Base-by-base conservation (phyloP, 1,284 basidiomycete genomes). In the Tranzscheliella williamsii region DNA sequence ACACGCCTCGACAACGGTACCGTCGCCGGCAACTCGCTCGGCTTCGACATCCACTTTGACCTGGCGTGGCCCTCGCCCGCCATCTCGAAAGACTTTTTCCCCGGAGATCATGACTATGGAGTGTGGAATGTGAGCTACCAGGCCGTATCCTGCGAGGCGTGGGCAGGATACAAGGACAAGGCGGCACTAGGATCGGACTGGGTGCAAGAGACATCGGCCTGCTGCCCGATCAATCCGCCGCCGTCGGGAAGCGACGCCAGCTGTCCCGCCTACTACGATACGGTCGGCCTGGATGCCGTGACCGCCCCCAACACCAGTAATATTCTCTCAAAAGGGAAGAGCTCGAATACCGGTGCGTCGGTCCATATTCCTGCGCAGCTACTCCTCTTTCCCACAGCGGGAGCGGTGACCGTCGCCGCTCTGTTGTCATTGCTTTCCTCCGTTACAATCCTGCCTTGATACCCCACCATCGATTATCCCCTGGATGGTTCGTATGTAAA, bases 21-120 rank as follows among this genome's bases (percentile, higher is more conserved):
- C 2, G 36, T 47, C 7, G 4, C 46, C 16, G 55, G 58, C 11
- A 72, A 72, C 38, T 47, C 40, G 38, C 46, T 66, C 1, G 67
- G 65, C 2, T 61, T 57, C 17, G 48, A 55, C 11, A 47, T 72
- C 6, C 70, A 72, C 36, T 72, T 70, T 24, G 70, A 72, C 45
- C 58, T 72, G 4, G 70, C 70, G 22, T 72, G 70, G 70, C 70
- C 70, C 1, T 47, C 55, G 1, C 42, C 40, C 20, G 65, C 27
- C 1, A 71, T 72, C 24, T 20, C 61, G 6, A 62, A 53, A 0
- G 35, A 39, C 27, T 72, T 66, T 27, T 72, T 70, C 41, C 70
- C 68, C 1, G 58, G 62, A 4, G 31, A 49, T 7, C 62, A 60
- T 33, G 70, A 72, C 29, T 72, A 72, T 21, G 70, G 70, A 2